phyloP scores from a whole-genome alignment of 768 basidiomycete species.

The Gloeostereum incarnatum region DNA sequence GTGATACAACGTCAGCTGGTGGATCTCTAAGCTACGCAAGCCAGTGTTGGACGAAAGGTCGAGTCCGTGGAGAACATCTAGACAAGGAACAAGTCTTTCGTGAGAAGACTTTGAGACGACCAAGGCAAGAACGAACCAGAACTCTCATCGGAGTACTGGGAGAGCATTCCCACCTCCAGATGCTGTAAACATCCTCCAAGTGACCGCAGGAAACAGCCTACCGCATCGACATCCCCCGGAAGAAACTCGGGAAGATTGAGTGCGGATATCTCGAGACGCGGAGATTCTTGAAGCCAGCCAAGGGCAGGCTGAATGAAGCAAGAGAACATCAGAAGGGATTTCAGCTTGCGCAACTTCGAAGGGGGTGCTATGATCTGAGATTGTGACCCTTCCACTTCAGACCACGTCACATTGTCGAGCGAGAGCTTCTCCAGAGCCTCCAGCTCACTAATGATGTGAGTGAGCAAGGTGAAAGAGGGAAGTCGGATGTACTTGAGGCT shows the following conservation, averaged over 20 bases:
- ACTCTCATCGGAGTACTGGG: conserved; percentile 10
- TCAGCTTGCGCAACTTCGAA: too few species aligned
- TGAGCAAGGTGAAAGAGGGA: conserved; percentile 33
- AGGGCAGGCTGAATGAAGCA: conserved; percentile 17
- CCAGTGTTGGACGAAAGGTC: conserved; percentile 16
- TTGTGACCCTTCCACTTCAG: conserved; percentile 27
- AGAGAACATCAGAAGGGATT: conserved; percentile 25
- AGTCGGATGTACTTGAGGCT: conserved; percentile 24
- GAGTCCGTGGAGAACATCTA: conserved; percentile 6
- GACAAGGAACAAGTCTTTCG: neutral
- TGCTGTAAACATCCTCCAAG: conserved; percentile 18
- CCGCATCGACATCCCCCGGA: conserved; percentile 14
- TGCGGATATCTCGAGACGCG: conserved; percentile 7
- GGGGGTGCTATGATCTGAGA: conserved; percentile 22
- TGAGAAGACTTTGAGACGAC: neutral
- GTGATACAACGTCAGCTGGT: conserved; percentile 23
- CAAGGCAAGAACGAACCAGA: conserved; percentile 6
- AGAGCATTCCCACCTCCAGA: conserved; percentile 21
- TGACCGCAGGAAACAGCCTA: conserved; percentile 13
- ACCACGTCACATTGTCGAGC: conserved; percentile 40
- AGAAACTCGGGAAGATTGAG: conserved; percentile 20
- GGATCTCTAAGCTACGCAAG: conserved; percentile 17
- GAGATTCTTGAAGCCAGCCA: conserved; percentile 16
- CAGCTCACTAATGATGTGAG: conserved; percentile 37
- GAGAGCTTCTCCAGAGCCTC: conserved; percentile 29